phyloP scores from a whole-genome alignment of 2,329 filamentous ascomycete genomes.

The Acrocalymma vagum region DNA sequence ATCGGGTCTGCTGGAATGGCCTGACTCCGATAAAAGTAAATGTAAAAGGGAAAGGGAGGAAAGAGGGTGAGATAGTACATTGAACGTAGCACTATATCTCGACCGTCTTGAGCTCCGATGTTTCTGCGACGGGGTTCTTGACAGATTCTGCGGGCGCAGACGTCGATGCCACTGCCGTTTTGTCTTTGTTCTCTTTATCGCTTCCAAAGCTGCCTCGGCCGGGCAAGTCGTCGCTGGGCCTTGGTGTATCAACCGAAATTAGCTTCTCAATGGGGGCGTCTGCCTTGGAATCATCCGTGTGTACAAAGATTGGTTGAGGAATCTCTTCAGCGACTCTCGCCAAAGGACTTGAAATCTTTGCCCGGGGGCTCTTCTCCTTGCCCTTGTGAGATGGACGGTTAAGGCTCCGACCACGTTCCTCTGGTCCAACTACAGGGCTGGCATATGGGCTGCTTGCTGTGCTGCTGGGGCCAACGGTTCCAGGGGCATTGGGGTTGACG shows the following conservation, averaged over 20 bases:
- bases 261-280: slow-evolving; percentile 47
- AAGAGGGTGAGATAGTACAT: neutral
- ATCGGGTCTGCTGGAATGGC: slow-evolving; percentile 6
- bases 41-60: slow-evolving; percentile 9
- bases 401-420: slow-evolving; percentile 73
- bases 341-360: slow-evolving; percentile 75
- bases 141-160: slow-evolving; percentile 28
- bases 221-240: slow-evolving; percentile 47
- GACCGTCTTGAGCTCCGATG: slow-evolving; percentile 57
- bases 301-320: slow-evolving; percentile 48
- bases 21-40: slow-evolving; percentile 16
- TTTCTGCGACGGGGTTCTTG: slow-evolving; percentile 38
- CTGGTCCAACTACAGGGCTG: slow-evolving; percentile 66
- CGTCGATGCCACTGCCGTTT: too few species aligned
- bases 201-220: slow-evolving; percentile 44
- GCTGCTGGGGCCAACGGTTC: slow-evolving; percentile 53
- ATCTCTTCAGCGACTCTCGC: slow-evolving; percentile 78
- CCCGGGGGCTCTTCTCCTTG: slow-evolving; percentile 67
- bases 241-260: slow-evolving; percentile 52
- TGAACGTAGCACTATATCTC: slow-evolving; percentile 50
- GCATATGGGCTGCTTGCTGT: slow-evolving; percentile 68
- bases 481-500: slow-evolving; percentile 61
- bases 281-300: slow-evolving; percentile 43
- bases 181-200: slow-evolving; percentile 48
- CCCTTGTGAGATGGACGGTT: slow-evolving; percentile 72